Conservation (phyloP, 345 rosid species). For the Fremontodendron californicum region DNA sequence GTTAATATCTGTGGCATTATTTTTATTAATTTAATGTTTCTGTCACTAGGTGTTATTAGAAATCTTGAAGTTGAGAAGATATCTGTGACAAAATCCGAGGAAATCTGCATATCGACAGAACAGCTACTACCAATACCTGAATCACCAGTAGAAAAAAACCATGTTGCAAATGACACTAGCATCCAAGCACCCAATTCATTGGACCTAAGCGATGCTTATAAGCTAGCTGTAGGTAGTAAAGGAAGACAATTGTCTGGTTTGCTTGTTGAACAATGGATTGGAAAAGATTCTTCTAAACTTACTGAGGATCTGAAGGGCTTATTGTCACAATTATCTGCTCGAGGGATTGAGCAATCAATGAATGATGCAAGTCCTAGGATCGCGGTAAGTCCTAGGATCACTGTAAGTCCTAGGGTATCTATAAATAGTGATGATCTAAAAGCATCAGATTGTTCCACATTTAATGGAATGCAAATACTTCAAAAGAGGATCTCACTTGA, state of each 20-base stretch:
- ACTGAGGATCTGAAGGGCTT: conserved; percentile 68
- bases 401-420: conserved; percentile 36
- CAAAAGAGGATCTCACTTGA: conserved; percentile 72
- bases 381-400: conserved; percentile 27
- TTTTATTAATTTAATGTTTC: neutral
- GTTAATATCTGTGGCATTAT: neutral
- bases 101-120: conserved; percentile 19
- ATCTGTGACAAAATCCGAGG: conserved; percentile 21
- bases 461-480: conserved; percentile 49
- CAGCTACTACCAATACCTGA: conserved; percentile 25
- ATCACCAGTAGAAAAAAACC: conserved; percentile 37
- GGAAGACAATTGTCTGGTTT: conserved; percentile 52
- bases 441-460: conserved; percentile 37
- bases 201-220: conserved; percentile 87
- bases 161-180: conserved; percentile 33
- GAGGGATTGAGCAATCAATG: conserved; percentile 56
- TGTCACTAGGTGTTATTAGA: conserved; percentile 37
- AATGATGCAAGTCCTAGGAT: conserved; percentile 59
- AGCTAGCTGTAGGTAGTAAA: conserved; percentile 54
- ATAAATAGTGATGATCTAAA: conserved; percentile 47
- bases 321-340: conserved; percentile 70
- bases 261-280: conserved; percentile 61
- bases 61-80: conserved; percentile 27
- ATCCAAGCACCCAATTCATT: conserved; percentile 33
- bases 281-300: conserved; percentile 66